Evolutionary conservation across 1,284 basidiomycete species (phyloP).

Genomic region (Paramarasmius palmivorus): DNA sequence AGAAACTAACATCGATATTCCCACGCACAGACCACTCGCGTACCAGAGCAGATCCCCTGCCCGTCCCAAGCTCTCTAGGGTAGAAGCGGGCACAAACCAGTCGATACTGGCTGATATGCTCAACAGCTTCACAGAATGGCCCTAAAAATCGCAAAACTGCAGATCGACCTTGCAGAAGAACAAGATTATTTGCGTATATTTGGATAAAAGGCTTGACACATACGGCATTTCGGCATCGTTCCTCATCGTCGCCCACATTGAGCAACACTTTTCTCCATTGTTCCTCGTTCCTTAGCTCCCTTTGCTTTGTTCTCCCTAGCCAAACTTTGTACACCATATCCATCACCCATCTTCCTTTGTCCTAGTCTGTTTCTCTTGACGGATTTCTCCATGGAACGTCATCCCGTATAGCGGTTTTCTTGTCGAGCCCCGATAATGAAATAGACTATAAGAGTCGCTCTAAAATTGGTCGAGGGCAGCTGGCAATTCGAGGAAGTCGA

Average conservation of each 20-base stretch:
- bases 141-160: too few species aligned
- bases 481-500: not conserved
- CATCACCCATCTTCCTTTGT: not conserved
- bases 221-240: not conserved
- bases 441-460: not conserved
- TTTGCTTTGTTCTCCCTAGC: not conserved
- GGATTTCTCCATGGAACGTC: not conserved
- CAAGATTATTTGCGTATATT: too few species aligned
- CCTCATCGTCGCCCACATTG: slow-evolving; percentile 1
- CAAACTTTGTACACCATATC: not conserved
- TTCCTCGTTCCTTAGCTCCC: not conserved
- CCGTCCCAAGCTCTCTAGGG: too few species aligned
- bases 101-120: too few species aligned
- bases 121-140: too few species aligned
- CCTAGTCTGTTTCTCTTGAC: too few species aligned
- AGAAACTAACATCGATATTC: too few species aligned
- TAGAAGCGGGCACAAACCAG: too few species aligned
- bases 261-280: not conserved
- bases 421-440: not conserved
- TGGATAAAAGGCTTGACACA: too few species aligned
- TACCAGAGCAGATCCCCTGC: not conserved
- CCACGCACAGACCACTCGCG: slow-evolving; percentile 38
- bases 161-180: too few species aligned
- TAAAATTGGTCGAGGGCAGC: not conserved
- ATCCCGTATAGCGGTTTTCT: not conserved